These are phyloP conservation scores for Casaregolazyma lundiana DNA, from an alignment of 1,139 yeast genomes.

Conservation along the genomic window DNA sequence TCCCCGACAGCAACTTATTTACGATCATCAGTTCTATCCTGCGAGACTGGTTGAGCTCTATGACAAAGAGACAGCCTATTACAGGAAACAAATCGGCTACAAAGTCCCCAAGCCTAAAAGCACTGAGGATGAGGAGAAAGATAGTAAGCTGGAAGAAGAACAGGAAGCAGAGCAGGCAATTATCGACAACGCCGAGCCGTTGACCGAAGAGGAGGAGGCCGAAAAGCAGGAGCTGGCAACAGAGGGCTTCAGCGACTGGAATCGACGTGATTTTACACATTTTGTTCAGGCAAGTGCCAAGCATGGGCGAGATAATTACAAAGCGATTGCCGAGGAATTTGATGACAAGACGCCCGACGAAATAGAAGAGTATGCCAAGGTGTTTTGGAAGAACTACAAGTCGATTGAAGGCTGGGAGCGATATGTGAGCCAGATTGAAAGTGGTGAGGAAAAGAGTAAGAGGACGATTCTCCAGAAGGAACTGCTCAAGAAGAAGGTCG, in stretches of 20 bases:
- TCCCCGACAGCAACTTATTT: slow-evolving; percentile 67
- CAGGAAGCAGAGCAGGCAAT: slow-evolving; percentile 62
- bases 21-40: slow-evolving; percentile 88
- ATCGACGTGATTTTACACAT: slow-evolving; percentile 81
- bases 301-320: slow-evolving; percentile 62
- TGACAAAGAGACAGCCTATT: slow-evolving; percentile 73
- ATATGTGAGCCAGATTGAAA: slow-evolving; percentile 77
- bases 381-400: slow-evolving; percentile 68
- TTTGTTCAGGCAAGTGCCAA: slow-evolving; percentile 79
- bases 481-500: slow-evolving; percentile 60
- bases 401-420: slow-evolving; percentile 84
- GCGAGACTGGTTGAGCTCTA: slow-evolving; percentile 58
- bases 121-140: slow-evolving; percentile 34
- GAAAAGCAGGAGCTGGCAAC: slow-evolving; percentile 57
- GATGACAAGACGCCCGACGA: slow-evolving; percentile 69
- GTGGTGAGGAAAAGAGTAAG: slow-evolving; percentile 76
- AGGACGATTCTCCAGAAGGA: slow-evolving; percentile 62
- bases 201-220: slow-evolving; percentile 69
- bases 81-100: slow-evolving; percentile 67
- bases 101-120: slow-evolving; percentile 51
- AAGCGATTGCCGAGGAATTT: slow-evolving; percentile 55
- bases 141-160: slow-evolving; percentile 46
- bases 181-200: slow-evolving; percentile 65
- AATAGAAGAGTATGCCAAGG: slow-evolving; percentile 59
- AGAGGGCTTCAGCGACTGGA: slow-evolving; percentile 76